Percentiles rank a stretch among this genome's conserved stretches.
Conservation (phyloP, 176 grass and related monocot genomes). For the Pharus latifolius region DNA sequence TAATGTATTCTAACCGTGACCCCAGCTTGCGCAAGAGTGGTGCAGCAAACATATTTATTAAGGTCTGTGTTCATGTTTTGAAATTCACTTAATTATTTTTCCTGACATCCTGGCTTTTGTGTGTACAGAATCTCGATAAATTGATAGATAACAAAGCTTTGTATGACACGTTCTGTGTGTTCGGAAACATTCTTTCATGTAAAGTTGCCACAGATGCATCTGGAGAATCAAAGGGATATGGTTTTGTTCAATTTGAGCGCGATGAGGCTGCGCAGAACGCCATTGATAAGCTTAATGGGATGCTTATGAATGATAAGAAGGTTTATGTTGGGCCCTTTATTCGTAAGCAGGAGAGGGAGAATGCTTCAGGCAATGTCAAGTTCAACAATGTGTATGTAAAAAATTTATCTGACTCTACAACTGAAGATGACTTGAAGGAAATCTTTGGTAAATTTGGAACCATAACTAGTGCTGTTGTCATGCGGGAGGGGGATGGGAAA, state of each 20-base stretch:
- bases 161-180: constrained; percentile 66
- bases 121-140: constrained; percentile 83
- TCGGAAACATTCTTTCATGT: constrained; percentile 90
- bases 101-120: background rate
- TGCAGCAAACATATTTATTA: constrained; percentile 88
- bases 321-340: constrained; percentile 92
- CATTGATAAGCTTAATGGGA: constrained; percentile 76
- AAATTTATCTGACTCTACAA: constrained; percentile 70
- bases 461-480: constrained; percentile 86
- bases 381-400: constrained; percentile 96
- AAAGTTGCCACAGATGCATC: constrained; percentile 76
- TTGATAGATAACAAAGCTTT: constrained; percentile 75
- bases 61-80: constrained; percentile 25
- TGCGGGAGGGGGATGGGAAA: constrained; percentile 74
- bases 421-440: constrained; percentile 68
- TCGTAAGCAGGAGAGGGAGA: constrained; percentile 76
- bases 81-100: background rate
- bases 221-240: constrained; percentile 88
- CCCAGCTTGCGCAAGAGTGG: constrained; percentile 78
- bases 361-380: constrained; percentile 37
- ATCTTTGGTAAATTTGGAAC: constrained; percentile 80
- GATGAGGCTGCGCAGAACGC: constrained; percentile 84
- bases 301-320: constrained; percentile 79
- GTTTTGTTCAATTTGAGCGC: constrained; percentile 87
- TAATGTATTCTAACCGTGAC: constrained; percentile 97